Percentiles rank a stretch among this genome's conserved stretches.
These are phyloP conservation scores for Gastrolobium villosum DNA, from an alignment of 306 rosid genomes.

Conservation along the genomic window DNA sequence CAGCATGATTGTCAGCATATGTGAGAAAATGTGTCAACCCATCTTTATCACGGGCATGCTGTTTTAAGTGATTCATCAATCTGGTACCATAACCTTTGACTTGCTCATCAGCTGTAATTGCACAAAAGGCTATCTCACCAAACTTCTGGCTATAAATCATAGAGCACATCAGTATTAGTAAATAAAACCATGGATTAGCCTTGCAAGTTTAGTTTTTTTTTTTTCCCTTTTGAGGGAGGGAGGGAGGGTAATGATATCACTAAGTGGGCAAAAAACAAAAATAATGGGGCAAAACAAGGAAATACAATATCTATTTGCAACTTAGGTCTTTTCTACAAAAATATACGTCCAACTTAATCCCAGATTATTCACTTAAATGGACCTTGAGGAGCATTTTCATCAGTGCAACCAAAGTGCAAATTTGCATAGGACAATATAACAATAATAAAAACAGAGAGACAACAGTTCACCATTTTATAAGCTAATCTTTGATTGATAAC, in stretches of 20 bases:
- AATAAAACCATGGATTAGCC: constrained; percentile 10
- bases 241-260: not conserved
- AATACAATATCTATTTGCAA: constrained; percentile 8
- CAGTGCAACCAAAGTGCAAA: constrained; percentile 27
- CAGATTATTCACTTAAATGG: constrained; percentile 15
- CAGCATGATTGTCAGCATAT: constrained; percentile 98
- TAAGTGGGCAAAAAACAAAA: constrained; percentile 36
- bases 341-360: constrained; percentile 3
- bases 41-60: constrained; percentile 88
- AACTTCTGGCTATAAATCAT: constrained; percentile 77
- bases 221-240: no score
- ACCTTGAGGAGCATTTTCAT: constrained; percentile 29
- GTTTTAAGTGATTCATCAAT: constrained; percentile 97
- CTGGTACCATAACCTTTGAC: constrained; percentile 98
- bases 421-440: constrained; percentile 20
- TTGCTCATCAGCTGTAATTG: constrained; percentile 97
- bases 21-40: constrained; percentile 98
- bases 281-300: constrained; percentile 1
- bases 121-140: constrained; percentile 97
- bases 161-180: constrained; percentile 39
- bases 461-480: constrained; percentile 22
- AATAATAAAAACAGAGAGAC: constrained; percentile 6
- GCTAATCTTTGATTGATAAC: constrained; percentile 24
- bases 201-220: not conserved
- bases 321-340: constrained; percentile 8